Evolutionary conservation across 495 filamentous ascomycete genomes (phyloP).

Genomic region (Parmelia sp.): DNA sequence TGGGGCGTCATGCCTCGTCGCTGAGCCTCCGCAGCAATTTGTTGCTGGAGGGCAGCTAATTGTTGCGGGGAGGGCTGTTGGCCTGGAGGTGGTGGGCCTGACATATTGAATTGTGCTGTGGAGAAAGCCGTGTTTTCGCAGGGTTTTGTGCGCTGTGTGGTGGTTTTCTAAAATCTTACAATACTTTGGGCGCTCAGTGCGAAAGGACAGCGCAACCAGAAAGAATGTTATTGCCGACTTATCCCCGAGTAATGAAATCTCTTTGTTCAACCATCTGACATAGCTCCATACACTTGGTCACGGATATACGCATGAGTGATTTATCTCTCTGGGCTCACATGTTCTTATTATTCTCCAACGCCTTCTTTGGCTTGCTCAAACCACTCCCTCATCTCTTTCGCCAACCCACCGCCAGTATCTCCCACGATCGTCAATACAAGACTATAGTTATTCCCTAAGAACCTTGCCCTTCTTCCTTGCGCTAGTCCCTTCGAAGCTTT

Average conservation of each 20-base stretch:
- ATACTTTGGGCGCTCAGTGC: not conserved
- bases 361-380: conserved; percentile 25
- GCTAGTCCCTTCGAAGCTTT: conserved; percentile 65
- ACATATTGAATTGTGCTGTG: conserved; percentile 35
- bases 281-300: not conserved
- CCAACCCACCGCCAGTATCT: conserved; percentile 25
- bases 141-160: not conserved
- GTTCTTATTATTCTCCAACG: conserved; percentile 20
- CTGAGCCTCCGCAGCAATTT: conserved; percentile 69
- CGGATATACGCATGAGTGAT: not conserved
- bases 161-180: not conserved
- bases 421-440: conserved; percentile 80
- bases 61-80: conserved; percentile 79
- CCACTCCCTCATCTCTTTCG: conserved; percentile 22
- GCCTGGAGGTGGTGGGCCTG: conserved; percentile 38
- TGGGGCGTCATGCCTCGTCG: conserved; percentile 70
- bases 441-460: conserved; percentile 90
- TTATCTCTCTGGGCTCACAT: not conserved
- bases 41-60: conserved; percentile 74
- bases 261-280: not conserved
- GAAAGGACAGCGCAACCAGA: conserved; percentile 7
- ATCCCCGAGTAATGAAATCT: too few species aligned
- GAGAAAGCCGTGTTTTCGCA: conserved; percentile 26
- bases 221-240: not conserved
- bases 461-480: conserved; percentile 72